Base-by-base conservation (phyloP, 176 grass and related monocot species). In the Saccharum spontaneum region DNA sequence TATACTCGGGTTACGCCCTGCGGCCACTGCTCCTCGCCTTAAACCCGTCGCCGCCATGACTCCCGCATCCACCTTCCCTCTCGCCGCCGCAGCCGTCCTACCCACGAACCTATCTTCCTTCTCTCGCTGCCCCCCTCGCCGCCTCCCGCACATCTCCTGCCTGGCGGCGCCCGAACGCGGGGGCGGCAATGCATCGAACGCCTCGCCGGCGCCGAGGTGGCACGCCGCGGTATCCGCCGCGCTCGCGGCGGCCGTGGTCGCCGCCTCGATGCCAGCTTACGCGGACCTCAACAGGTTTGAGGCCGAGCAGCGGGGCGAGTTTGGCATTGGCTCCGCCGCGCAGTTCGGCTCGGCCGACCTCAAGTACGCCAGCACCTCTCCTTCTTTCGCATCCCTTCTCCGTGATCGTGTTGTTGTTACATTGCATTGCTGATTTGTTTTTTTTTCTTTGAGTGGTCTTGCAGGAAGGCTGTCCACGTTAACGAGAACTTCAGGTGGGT, bases 401-500 rank as follows among this genome's bases (percentile, higher is more conserved):
- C 33, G 11, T 86, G 22, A 3, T 82, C 44, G 6, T 52, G 59
- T 57, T 46, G 59, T 57, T 63, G 3, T 48, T 75, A 43, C 39
- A 38, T 38, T 66, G 18, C n/a, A 55, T 84, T 67, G 34, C 44
- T 87, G 30, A 79, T 84, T 41, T 48, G 7, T 22, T 38, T 65
- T 6, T 38, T 65, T 4, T 78, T 83, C 33, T 54, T 8, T 59
- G 43, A 62, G 4, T 68, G 23, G 6, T 65, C 77, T 67, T 85
- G 50, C 62, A 99, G 97, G 85, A 99, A 96, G 60, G 85, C 88
- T 52, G 88, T 99, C 18, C 86, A 99, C 86, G 62, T 89, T 8
- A 96, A 99, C 31, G 97, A 99, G 69, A 99, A 99, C 79, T 99
- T 96, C 86, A 94, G 97, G 93, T 96, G 64, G n/a, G 30, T 77